Base-by-base conservation (phyloP, 257 asterid species). In the Fraxinus excelsior region DNA sequence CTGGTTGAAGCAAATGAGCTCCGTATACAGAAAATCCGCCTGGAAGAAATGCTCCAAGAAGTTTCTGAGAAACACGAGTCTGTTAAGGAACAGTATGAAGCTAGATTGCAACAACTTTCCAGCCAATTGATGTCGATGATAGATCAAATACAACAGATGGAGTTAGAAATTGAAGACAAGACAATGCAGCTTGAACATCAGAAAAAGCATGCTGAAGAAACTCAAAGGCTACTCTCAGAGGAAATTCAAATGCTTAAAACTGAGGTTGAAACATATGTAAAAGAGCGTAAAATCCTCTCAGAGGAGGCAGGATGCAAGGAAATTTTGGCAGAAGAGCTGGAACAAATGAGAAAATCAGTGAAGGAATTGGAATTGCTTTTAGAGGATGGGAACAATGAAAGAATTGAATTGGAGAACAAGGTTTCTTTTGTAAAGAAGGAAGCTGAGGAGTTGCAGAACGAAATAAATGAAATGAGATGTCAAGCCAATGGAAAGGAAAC, bases 1-100 rank as follows among this genome's bases (percentile, higher is more conserved):
- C 28, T 96, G 71, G 84, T 87, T 12, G 99, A 96, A 86, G 94
- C 98, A 29, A 88, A 82, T 21, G 92, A 88, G 76, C 94, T 91
- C 58, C 92, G 95, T 19, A 66, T 84, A 56, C 87, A 88, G 75
- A 96, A 89, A 81, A 71, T 46, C 67, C 81, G 62, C 71, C 84
- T 93, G 29, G 90, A 90, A 89, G 92, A 89, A 60, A 86, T 79
- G 82, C 86, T 95, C 58, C 82, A 74, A 70, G 85, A 85, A 60
- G 87, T 92, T 58, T 88, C 86, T n/a, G 89, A 88, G 81, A 94
- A 90, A 69, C 86, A 84, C 35, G 80, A 84, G 73, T 78, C 77
- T 7, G 81, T 75, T 37, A 84, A 81, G 76, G 84, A 68, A 11
- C 78, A 74, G 65, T 86, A 90, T 78, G 94, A 87, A 80, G 86